Evolutionary conservation across 768 basidiomycete genomes (phyloP).

Genomic region (Mycena epipterygia): DNA sequence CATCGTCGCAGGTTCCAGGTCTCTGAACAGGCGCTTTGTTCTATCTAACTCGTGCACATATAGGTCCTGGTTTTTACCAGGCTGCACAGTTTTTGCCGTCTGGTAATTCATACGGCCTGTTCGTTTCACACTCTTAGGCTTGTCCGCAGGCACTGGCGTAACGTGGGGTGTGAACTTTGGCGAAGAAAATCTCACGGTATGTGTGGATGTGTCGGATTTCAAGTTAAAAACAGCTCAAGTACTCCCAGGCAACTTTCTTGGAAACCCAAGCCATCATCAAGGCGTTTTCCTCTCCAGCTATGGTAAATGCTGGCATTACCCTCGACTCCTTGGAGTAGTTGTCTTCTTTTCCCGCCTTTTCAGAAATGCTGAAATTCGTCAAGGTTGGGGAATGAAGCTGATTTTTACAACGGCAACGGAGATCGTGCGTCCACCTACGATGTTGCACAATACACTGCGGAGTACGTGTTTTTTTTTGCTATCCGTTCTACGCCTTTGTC

Average conservation of each 20-base stretch:
- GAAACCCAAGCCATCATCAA: conserved; percentile 61
- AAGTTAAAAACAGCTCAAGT: background rate
- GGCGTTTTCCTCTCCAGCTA: conserved; percentile 58
- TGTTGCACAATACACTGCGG: conserved; percentile 59
- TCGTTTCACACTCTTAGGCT: conserved; percentile 62
- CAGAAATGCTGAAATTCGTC: background rate
- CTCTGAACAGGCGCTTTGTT: conserved; percentile 55
- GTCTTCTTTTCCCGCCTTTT: background rate
- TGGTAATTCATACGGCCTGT: conserved; percentile 42
- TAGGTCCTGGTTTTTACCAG: conserved; percentile 19
- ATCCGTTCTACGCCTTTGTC: background rate
- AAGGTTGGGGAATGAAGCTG: conserved; percentile 70
- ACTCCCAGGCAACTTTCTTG: conserved; percentile 53
- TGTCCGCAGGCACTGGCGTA: conserved; percentile 46
- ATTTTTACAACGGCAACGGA: conserved; percentile 65
- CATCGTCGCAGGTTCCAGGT: conserved; percentile 68
- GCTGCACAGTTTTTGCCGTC: conserved; percentile 65
- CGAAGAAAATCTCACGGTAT: conserved; percentile 58
- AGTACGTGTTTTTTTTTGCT: conserved; percentile 56
- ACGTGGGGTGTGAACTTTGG: conserved; percentile 77
- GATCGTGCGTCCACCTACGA: conserved; percentile 55
- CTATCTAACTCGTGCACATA: background rate
- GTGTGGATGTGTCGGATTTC: background rate
- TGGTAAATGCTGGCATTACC: conserved; percentile 56
- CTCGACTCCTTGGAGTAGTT: conserved; percentile 64